Evolutionary conservation across 805 yeast genomes (phyloP).

Genomic region (Zygosaccharomyces kombuchaensis): DNA sequence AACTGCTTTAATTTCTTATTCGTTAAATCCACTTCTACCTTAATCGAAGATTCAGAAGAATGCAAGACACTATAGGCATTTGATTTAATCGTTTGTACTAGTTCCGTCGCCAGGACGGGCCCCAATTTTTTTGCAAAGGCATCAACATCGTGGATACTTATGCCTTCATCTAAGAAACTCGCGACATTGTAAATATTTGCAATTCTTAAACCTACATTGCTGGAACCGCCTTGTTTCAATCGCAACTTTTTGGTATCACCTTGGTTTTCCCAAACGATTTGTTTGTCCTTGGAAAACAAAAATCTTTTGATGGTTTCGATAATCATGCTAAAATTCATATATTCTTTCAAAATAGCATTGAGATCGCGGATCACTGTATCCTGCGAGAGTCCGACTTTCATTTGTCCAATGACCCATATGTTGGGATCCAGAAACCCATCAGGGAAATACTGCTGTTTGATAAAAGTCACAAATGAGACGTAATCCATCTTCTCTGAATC

Average conservation of each 20-base stretch:
- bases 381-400: slow-evolving; percentile 21
- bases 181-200: slow-evolving; percentile 9
- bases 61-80: slow-evolving; percentile 21
- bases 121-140: slow-evolving; percentile 17
- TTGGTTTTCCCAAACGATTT: slow-evolving; percentile 7
- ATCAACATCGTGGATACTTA: background rate
- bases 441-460: slow-evolving; percentile 18
- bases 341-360: slow-evolving; percentile 15
- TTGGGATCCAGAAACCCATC: slow-evolving; percentile 18
- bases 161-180: slow-evolving; percentile 3
- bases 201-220: slow-evolving; percentile 4
- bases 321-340: slow-evolving; percentile 14
- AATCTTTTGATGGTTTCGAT: slow-evolving; percentile 15
- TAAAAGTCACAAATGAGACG: slow-evolving; percentile 14
- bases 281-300: slow-evolving; percentile 16
- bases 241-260: background rate
- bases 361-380: slow-evolving; percentile 21
- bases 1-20: slow-evolving; percentile 14
- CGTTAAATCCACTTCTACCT: slow-evolving; percentile 7
- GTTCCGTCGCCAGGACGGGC: slow-evolving; percentile 19
- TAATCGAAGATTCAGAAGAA: slow-evolving; percentile 11
- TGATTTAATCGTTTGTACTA: slow-evolving; percentile 22
- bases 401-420: slow-evolving; percentile 26
- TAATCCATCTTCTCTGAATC: slow-evolving; percentile 20
- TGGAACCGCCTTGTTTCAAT: background rate